phyloP scores from a whole-genome alignment of 2,329 filamentous ascomycete species.

The Neonectria neomacrospora region DNA sequence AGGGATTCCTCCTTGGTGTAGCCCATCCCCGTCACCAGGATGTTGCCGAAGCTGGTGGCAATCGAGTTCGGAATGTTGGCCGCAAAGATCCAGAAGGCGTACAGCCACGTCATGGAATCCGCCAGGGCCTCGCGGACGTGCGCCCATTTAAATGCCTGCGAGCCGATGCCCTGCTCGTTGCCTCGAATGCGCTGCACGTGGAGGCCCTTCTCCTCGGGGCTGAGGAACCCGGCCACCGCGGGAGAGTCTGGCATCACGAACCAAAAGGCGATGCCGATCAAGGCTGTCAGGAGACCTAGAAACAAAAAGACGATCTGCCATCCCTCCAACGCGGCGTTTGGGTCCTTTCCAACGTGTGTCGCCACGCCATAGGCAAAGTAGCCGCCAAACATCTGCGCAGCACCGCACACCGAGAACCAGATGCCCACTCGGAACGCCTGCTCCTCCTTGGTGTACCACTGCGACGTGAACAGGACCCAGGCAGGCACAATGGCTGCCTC shows the following conservation, averaged over 20 bases:
- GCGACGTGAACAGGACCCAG: constrained; percentile 35
- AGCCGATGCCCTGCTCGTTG: constrained; percentile 33
- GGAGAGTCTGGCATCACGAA: constrained; percentile 34
- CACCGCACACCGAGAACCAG: constrained; percentile 37
- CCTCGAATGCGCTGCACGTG: constrained; percentile 29
- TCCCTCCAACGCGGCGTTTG: constrained; percentile 14
- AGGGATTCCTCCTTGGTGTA: constrained; percentile 27
- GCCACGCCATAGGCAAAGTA: constrained; percentile 39
- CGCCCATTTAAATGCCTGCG: constrained; percentile 33
- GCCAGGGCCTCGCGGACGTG: constrained; percentile 33
- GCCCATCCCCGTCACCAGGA: constrained; percentile 33
- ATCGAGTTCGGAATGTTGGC: constrained; percentile 37
- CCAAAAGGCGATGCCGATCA: constrained; percentile 27
- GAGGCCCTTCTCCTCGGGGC: constrained; percentile 20
- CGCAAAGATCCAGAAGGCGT: constrained; percentile 37
- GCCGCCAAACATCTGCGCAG: constrained; percentile 37
- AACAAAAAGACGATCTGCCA: constrained; percentile 35
- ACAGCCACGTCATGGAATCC: constrained; percentile 36
- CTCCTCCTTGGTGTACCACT: constrained; percentile 39
- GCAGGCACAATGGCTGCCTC: constrained; percentile 30
- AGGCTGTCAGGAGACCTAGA: constrained; percentile 22
- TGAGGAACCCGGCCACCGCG: constrained; percentile 21
- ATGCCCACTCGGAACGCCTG: constrained; percentile 37
- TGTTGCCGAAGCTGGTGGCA: constrained; percentile 33
- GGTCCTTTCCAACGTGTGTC: constrained; percentile 32